Base-by-base conservation (phyloP, 2,329 filamentous ascomycete species). In the Emergomyces africanus region DNA sequence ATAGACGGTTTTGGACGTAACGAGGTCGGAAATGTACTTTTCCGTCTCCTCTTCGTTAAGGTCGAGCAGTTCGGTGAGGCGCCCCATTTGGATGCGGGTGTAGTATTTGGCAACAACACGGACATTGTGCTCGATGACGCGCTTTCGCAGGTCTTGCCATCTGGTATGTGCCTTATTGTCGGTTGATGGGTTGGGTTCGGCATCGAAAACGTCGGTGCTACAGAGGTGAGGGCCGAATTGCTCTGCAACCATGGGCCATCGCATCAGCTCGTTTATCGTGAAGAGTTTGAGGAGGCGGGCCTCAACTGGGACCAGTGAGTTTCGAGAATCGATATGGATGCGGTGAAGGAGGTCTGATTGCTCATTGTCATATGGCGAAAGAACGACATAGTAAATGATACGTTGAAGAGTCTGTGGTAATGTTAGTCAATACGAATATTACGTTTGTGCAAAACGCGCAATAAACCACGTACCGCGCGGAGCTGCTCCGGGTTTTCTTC, bases 81-180 rank as follows among this genome's bases (percentile, higher is more conserved):
- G 89, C 64, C 86, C 84, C 82, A 96, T 94, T 72, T 90, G 87
- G 71, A 99, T 95, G 67, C 94, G 89, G 25, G 94, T 99, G 78
- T 99, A 99, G 81, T 99, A 99, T 76, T 96, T 96, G 67, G 94
- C 94, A 42, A 99, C 84, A 1, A 99, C 94, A 57, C 94, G 89
- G 57, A 99, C 92, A 66, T 99, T 99, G 78, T 99, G 94, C 79
- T 99, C 94, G 68, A 99, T 99, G 62, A 99, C 94, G 57, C 94
- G 90, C 82, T 97, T 97, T 69, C 94, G 89, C 64, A 99, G 79
- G 71, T 96, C 94, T 71, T 94, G 83, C 90, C 92, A 99, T 72
- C 94, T 83, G 74, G 87, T 83, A 74, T 88, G 78, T 33, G 90
- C 87, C 75, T 96, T 92, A 61, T 86, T 81, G 66, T 96, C 90